phyloP scores from a whole-genome alignment of 1,284 basidiomycete species.

The Trametes polyzona region DNA sequence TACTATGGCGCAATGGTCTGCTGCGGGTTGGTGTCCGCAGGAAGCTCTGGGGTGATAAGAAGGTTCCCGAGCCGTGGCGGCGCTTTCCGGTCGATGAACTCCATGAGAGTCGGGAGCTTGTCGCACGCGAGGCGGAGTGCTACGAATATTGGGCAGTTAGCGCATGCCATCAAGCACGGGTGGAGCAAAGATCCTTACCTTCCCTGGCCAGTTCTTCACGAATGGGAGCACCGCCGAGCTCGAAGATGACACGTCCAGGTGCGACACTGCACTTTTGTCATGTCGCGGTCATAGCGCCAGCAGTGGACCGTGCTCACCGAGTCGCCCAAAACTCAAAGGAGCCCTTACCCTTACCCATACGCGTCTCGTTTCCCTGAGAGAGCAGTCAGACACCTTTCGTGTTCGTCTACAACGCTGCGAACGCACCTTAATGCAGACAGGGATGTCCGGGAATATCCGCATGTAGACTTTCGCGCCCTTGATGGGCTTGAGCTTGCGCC shows the following conservation, averaged over 20 bases:
- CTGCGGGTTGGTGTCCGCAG: conserved; percentile 10
- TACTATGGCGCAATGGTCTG: background rate
- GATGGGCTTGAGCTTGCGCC: conserved; percentile 88
- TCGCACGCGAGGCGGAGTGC: conserved; percentile 89
- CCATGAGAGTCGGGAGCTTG: conserved; percentile 89
- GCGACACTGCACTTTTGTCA: conserved; percentile 63
- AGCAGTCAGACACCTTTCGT: background rate
- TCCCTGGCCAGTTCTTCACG: conserved; percentile 93
- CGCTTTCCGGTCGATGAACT: conserved; percentile 79
- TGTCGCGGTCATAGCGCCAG: background rate
- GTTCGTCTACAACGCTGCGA: background rate
- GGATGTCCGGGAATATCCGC: conserved; percentile 95
- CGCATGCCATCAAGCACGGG: background rate
- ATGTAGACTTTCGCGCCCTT: conserved; percentile 91
- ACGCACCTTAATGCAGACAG: conserved; percentile 93
- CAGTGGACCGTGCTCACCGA: conserved; percentile 54
- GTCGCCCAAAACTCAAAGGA: conserved; percentile 98
- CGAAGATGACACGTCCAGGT: conserved; percentile 93
- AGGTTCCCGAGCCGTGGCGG: conserved; percentile 83
- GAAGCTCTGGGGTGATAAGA: conserved; percentile 49
- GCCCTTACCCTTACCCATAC: conserved; percentile 99
- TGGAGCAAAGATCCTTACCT: conserved; percentile 54
- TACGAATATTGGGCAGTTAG: conserved; percentile 35
- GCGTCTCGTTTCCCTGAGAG: conserved; percentile 90
- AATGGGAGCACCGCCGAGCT: conserved; percentile 90